These are phyloP conservation scores for Phascolomyces articulosus DNA, from an alignment of 371 early-diverging fungal genomes.

Conservation along the genomic window DNA sequence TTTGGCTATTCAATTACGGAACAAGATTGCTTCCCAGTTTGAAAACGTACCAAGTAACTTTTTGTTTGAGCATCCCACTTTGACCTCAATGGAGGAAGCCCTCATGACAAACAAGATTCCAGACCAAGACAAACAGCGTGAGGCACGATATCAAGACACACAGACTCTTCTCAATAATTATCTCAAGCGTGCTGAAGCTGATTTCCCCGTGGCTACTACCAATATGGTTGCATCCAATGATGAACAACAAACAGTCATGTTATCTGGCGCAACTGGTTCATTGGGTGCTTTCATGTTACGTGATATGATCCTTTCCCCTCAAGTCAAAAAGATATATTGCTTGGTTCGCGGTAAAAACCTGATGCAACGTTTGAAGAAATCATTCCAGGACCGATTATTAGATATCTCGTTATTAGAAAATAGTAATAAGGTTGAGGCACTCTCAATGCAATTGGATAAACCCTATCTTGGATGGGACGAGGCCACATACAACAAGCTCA, in stretches of 20 bases:
- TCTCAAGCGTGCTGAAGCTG: constrained; percentile 18
- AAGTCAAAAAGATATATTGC: constrained; percentile 32
- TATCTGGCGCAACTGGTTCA: constrained; percentile 49
- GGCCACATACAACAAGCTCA: constrained; percentile 25
- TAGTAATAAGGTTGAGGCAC: constrained; percentile 7
- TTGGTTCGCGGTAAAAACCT: constrained; percentile 28
- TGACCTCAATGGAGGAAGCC: constrained; percentile 13
- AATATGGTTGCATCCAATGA: background rate
- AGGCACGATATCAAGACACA: constrained; percentile 17
- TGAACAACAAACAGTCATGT: constrained; percentile 25
- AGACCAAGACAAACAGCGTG: background rate
- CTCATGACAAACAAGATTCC: background rate
- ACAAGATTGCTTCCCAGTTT: constrained; percentile 19
- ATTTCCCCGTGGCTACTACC: constrained; percentile 19
- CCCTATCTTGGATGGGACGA: constrained; percentile 32
- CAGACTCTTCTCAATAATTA: constrained; percentile 11
- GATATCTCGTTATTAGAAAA: constrained; percentile 14
- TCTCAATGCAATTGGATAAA: constrained; percentile 21
- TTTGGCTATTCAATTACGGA: constrained; percentile 14
- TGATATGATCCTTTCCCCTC: constrained; percentile 22
- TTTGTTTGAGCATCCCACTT: constrained; percentile 33
- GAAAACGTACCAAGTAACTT: constrained; percentile 34
- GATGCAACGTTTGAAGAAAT: constrained; percentile 19
- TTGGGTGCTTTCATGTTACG: constrained; percentile 40
- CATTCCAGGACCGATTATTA: constrained; percentile 28